These are phyloP conservation scores for Trichoderma sp. DNA, from an alignment of 2,329 filamentous ascomycete genomes.

Conservation along the genomic window DNA sequence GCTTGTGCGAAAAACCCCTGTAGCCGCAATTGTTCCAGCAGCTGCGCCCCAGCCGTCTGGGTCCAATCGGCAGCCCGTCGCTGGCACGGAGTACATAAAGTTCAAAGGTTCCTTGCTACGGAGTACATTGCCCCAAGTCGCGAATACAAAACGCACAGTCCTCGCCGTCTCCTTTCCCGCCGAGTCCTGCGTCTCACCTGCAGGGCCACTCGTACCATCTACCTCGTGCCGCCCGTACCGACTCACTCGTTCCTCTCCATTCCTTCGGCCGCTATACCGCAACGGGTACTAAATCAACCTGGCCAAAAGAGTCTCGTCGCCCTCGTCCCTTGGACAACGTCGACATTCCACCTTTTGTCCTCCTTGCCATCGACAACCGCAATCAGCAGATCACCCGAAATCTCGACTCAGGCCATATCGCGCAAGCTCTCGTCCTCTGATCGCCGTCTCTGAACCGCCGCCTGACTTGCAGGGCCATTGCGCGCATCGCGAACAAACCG, in stretches of 20 bases:
- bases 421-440: not conserved
- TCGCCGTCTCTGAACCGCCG: not conserved
- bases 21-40: not conserved
- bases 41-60: conserved; percentile 7
- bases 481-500: conserved; percentile 15
- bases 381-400: not conserved
- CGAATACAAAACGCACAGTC: not conserved
- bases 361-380: conserved; percentile 5
- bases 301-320: conserved; percentile 15
- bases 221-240: conserved; percentile 1
- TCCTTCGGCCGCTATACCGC: conserved; percentile 8
- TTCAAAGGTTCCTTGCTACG: not conserved
- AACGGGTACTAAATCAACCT: conserved; percentile 17
- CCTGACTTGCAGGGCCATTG: not conserved
- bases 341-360: conserved; percentile 16
- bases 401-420: not conserved
- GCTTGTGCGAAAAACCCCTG: not conserved
- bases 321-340: conserved; percentile 21
- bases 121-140: not conserved
- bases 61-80: not conserved
- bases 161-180: not conserved
- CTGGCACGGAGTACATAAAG: not conserved
- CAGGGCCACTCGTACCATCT: not conserved
- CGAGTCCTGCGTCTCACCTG: conserved; percentile 1
- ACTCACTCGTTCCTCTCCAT: not conserved